phyloP scores from a whole-genome alignment of 1,139 yeast genomes.

The Ogataea hybrid region DNA sequence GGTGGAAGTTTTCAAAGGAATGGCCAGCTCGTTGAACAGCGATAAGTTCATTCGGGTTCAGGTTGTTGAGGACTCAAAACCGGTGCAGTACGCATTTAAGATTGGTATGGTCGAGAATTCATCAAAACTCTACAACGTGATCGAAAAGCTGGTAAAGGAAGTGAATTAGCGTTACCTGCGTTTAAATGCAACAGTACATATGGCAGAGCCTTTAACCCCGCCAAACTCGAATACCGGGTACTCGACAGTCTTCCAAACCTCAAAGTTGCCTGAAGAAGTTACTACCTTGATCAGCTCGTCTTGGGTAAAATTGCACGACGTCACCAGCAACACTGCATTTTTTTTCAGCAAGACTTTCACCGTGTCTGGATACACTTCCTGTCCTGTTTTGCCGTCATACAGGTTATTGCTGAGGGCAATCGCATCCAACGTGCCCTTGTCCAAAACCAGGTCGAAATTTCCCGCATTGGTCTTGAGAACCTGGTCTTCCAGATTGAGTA shows the following conservation, averaged over 20 bases:
- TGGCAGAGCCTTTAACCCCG: slow-evolving; percentile 82
- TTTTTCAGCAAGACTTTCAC: slow-evolving; percentile 54
- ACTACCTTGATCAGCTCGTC: slow-evolving; percentile 63
- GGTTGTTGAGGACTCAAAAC: slow-evolving; percentile 51
- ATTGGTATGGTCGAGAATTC: slow-evolving; percentile 65
- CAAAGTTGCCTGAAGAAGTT: slow-evolving; percentile 37
- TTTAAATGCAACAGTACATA: slow-evolving; percentile 80
- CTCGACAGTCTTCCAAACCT: slow-evolving; percentile 58
- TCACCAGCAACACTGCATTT: slow-evolving; percentile 67
- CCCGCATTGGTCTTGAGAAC: slow-evolving; percentile 31
- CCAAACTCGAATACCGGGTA: slow-evolving; percentile 89
- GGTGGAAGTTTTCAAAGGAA: slow-evolving; percentile 70
- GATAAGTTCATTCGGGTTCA: slow-evolving; percentile 72
- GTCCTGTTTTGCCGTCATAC: slow-evolving; percentile 46
- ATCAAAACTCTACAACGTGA: slow-evolving; percentile 52
- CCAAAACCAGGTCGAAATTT: slow-evolving; percentile 71
- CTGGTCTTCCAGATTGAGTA: slow-evolving; percentile 35
- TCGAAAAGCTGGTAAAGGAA: slow-evolving; percentile 31
- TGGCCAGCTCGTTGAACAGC: slow-evolving; percentile 74
- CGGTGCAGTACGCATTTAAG: slow-evolving; percentile 80
- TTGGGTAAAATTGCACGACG: slow-evolving; percentile 95
- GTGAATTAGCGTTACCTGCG: slow-evolving; percentile 29
- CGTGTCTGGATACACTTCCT: slow-evolving; percentile 61
- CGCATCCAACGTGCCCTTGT: slow-evolving; percentile 96
- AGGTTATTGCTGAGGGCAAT: slow-evolving; percentile 76